Evolutionary conservation across 2,329 filamentous ascomycete species (phyloP), one percentile per base, ranked within the genome.

Genomic region (Sporothrix phasma): DNA sequence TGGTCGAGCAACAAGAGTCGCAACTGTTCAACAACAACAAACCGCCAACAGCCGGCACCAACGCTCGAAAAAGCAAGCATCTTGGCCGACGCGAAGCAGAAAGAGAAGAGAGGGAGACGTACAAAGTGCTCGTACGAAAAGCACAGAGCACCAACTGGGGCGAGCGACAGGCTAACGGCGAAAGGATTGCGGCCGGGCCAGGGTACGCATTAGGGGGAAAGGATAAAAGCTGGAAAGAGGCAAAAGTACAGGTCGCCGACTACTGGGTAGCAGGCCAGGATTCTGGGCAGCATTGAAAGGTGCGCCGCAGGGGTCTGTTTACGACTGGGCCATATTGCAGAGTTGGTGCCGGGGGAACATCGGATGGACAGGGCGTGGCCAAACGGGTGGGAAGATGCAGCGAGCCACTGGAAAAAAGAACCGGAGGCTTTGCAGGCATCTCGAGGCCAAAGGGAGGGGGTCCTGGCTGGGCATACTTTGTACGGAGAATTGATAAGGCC

Each of bases 241-340:
- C n/a, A n/a, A n/a, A n/a, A n/a, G n/a, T n/a, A n/a, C n/a, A n/a
- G 26, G 43, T 37, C 43, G 45, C 39, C 43, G 59, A 61, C n/a
- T n/a, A n/a, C n/a, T n/a, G n/a, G n/a, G 26, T 46, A 29, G 26
- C 43, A n/a, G 45, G 24, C 56, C 56, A 24, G 34, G 31, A 31
- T 24, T 54, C 17, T 26, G 34, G 53, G 37, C 15, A 29, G 47
- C 34, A 43, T 26, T 58, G 53, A 43, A 15, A 43, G 39, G 56
- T 46, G 31, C 37, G 53, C 41, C 59, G 26, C 62, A 64, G 37
- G 62, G 62, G 62, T 64, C 45, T 61, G 62, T 64, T 37, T 64
- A 26, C 62, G 45, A 60, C 54, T 22, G 46, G 62, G 26, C 31
- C 53, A 37, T 8, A 58, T 58, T 26, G 43, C 54, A 58, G 59